phyloP scores from a whole-genome alignment of 768 basidiomycete genomes.

The Lentinula sp. region DNA sequence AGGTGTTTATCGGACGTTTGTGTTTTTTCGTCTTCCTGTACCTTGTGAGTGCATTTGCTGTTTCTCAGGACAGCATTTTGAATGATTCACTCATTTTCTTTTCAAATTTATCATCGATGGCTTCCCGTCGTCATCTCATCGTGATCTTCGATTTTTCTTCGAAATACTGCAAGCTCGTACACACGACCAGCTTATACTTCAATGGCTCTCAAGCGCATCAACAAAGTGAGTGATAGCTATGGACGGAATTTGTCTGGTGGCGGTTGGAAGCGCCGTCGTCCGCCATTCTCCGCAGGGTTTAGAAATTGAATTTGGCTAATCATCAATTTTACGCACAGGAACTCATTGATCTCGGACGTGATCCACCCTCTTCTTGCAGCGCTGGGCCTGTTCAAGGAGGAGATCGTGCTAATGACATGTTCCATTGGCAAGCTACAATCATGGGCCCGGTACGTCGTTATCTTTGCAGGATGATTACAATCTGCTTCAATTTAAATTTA shows the following conservation, averaged over 20 bases:
- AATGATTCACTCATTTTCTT: slow-evolving; percentile 8
- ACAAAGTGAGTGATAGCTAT: slow-evolving; percentile 65
- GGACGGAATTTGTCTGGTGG: background rate
- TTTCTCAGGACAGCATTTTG: background rate
- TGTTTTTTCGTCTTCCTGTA: slow-evolving; percentile 9
- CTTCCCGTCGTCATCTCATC: slow-evolving; percentile 7
- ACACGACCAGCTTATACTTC: slow-evolving; percentile 17
- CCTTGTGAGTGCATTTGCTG: slow-evolving; percentile 17
- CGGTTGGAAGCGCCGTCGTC: background rate
- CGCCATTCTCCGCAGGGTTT: background rate
- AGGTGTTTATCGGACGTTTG: slow-evolving; percentile 7
- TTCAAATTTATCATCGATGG: background rate
- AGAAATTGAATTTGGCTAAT: slow-evolving; percentile 9
- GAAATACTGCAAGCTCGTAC: slow-evolving; percentile 19
- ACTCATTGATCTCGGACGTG: slow-evolving; percentile 97
- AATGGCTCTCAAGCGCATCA: slow-evolving; percentile 99
- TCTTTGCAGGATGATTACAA: background rate
- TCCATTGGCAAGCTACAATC: slow-evolving; percentile 99
- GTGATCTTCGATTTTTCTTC: slow-evolving; percentile 35
- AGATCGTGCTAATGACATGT: slow-evolving; percentile 96
- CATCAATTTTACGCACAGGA: slow-evolving; percentile 50
- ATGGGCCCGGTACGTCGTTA: slow-evolving; percentile 87
- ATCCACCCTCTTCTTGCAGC: slow-evolving; percentile 99
- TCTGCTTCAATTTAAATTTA: background rate
- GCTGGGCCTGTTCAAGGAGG: slow-evolving; percentile 46